Conservation (phyloP, 352 stramenopile genomes). For the Phytophthora hybrid region DNA sequence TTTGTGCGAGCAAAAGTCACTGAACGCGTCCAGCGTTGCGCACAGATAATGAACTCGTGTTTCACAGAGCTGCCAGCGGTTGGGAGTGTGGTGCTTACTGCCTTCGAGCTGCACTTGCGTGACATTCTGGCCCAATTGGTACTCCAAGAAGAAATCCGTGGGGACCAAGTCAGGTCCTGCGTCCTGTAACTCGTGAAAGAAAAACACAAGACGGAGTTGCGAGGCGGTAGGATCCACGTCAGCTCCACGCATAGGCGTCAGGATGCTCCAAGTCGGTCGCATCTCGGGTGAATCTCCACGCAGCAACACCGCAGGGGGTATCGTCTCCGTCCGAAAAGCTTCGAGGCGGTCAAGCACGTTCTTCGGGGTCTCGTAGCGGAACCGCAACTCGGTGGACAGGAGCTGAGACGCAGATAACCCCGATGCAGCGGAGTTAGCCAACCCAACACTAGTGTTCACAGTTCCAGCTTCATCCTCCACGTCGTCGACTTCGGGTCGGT, state of each 20-base stretch:
- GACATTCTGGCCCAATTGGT: conserved; percentile 76
- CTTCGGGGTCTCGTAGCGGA: conserved; percentile 18
- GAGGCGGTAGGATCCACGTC: conserved; percentile 80
- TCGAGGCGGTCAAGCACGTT: conserved; percentile 21
- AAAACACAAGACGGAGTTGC: conserved; percentile 76
- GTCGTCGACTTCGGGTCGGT: conserved; percentile 7
- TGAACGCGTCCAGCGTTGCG: conserved; percentile 72
- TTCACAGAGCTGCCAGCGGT: conserved; percentile 87
- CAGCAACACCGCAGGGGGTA: conserved; percentile 26
- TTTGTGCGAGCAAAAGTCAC: conserved; percentile 72
- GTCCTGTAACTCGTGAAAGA: conserved; percentile 89
- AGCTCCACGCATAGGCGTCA: conserved; percentile 32
- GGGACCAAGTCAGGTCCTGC: conserved; percentile 56
- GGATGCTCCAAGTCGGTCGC: conserved; percentile 19
- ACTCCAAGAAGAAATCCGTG: conserved; percentile 81
- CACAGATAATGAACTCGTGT: conserved; percentile 74
- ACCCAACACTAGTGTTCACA: conserved; percentile 12
- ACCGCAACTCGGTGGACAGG: conserved; percentile 31
- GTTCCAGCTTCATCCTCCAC: background rate
- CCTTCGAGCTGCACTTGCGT: conserved; percentile 72
- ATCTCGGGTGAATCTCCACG: conserved; percentile 30
- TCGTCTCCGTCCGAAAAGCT: conserved; percentile 34
- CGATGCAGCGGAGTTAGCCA: conserved; percentile 28
- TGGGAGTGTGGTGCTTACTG: conserved; percentile 81
- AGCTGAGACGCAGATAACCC: conserved; percentile 19